A percentile compares a stretch with the other conserved stretches of the same genome.
phyloP scores from a whole-genome alignment of 225 moss, liverwort and hornwort genomes.

The Asterella californica region DNA sequence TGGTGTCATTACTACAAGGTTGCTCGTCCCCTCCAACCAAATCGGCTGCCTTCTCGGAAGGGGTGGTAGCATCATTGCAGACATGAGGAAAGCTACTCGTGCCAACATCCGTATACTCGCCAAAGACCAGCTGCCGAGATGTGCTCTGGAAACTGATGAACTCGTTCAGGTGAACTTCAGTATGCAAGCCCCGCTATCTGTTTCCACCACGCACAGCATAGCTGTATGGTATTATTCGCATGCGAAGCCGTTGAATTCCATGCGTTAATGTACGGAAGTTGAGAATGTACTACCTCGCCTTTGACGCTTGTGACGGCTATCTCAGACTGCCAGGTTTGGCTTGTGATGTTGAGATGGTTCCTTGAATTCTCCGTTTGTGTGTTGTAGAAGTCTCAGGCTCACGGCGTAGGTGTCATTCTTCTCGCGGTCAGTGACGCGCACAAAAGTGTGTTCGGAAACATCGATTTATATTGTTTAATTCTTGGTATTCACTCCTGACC shows the following conservation, averaged over 20 bases:
- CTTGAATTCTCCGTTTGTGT: too few relatives aligned
- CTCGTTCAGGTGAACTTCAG: constrained; percentile 72
- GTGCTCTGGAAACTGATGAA: constrained; percentile 86
- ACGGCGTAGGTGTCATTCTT: too few relatives aligned
- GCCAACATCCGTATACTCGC: constrained; percentile 96
- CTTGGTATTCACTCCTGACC: too few relatives aligned
- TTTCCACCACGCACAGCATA: neutral
- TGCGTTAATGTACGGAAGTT: too few relatives aligned
- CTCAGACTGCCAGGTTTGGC: too few relatives aligned
- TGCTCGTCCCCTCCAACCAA: constrained; percentile 93
- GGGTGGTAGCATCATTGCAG: constrained; percentile 94
- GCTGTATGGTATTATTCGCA: neutral
- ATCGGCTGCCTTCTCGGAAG: constrained; percentile 96
- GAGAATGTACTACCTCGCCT: too few relatives aligned
- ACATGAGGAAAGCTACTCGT: constrained; percentile 91
- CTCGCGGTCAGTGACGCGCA: too few relatives aligned
- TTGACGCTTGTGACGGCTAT: too few relatives aligned
- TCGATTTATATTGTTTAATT: too few relatives aligned
- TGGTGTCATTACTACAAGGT: constrained; percentile 83
- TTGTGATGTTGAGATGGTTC: too few relatives aligned
- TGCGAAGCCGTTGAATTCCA: too few relatives aligned
- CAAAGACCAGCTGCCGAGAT: constrained; percentile 87
- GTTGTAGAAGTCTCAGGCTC: too few relatives aligned
- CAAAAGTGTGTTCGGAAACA: neutral
- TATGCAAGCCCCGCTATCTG: neutral